Conservation (phyloP, 306 rosid genomes). For the Lupinus albus region DNA sequence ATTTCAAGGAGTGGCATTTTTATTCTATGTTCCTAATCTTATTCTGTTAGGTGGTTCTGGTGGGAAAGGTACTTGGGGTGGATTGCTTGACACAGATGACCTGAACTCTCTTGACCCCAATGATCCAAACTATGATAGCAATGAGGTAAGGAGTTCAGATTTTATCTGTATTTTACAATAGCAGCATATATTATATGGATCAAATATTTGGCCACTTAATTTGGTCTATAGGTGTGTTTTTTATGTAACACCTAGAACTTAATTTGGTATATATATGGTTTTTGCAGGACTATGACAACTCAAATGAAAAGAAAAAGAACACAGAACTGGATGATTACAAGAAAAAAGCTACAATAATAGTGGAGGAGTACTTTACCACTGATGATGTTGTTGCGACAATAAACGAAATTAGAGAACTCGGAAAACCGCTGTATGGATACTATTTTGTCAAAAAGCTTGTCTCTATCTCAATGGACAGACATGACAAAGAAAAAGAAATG, state of each 20-base stretch:
- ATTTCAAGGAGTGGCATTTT: background rate
- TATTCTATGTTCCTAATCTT: conserved; percentile 2
- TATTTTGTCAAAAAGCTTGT: conserved; percentile 72
- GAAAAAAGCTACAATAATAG: conserved; percentile 61
- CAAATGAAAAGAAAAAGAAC: conserved; percentile 38
- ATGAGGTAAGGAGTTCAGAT: conserved; percentile 46
- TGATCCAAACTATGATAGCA: conserved; percentile 69
- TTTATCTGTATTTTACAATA: background rate
- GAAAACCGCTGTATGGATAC: conserved; percentile 55
- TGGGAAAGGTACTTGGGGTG: conserved; percentile 71
- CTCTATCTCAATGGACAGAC: conserved; percentile 76
- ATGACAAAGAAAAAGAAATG: conserved; percentile 80
- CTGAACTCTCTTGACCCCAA: conserved; percentile 38
- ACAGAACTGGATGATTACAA: conserved; percentile 56
- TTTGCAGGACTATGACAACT: conserved; percentile 52
- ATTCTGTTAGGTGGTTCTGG: conserved; percentile 59
- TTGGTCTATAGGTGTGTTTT: background rate
- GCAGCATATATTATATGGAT: background rate
- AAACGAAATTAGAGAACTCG: conserved; percentile 59
- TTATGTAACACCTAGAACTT: background rate
- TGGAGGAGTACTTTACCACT: conserved; percentile 70
- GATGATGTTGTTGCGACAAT: conserved; percentile 64
- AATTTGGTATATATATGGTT: background rate
- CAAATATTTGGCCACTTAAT: conserved; percentile 5
- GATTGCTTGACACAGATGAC: conserved; percentile 61